Percentiles rank a stretch among this genome's conserved stretches.
Conservation (phyloP, 1,284 basidiomycete species). For the Moniliella sp. region DNA sequence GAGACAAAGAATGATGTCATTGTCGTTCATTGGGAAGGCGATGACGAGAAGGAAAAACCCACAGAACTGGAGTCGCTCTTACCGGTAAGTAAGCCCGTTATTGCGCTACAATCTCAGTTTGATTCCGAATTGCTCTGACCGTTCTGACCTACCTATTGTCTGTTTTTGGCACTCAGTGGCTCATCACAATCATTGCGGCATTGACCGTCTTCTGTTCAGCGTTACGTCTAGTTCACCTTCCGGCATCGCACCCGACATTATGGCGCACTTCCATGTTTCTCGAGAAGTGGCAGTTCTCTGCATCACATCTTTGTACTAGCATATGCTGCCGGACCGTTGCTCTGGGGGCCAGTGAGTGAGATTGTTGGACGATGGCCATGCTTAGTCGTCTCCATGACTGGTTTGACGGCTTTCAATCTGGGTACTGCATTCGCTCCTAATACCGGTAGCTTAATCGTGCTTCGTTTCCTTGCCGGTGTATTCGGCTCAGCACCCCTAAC, state of each 20-base stretch:
- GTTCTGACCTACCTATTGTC: too few relatives aligned
- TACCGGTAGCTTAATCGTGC: constrained; percentile 5
- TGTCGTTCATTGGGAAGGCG: constrained; percentile 28
- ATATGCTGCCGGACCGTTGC: constrained; percentile 7
- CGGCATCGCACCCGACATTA: constrained; percentile 46
- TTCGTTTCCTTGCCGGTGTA: constrained; percentile 6
- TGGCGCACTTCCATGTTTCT: constrained; percentile 42
- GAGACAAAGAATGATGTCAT: constrained; percentile 16
- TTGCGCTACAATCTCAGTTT: too few relatives aligned
- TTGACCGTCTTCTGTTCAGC: constrained; percentile 47
- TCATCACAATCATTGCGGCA: constrained; percentile 44
- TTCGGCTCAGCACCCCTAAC: constrained; percentile 9
- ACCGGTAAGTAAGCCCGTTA: too few relatives aligned
- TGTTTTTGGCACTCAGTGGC: too few relatives aligned
- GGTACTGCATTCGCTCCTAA: constrained; percentile 6
- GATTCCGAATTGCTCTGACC: too few relatives aligned
- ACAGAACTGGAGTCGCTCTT: too few relatives aligned
- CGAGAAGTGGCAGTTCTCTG: constrained; percentile 46
- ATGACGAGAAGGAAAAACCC: constrained; percentile 15
- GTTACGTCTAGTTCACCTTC: constrained; percentile 49
- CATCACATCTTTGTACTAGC: constrained; percentile 31
- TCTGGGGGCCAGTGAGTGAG: constrained; percentile 10
- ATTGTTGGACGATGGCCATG: constrained; percentile 5
- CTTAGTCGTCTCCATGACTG: constrained; percentile 4
- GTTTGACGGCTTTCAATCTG: constrained; percentile 6